Conservation (phyloP, 2,329 filamentous ascomycete genomes). For the Fusarium humuli region DNA sequence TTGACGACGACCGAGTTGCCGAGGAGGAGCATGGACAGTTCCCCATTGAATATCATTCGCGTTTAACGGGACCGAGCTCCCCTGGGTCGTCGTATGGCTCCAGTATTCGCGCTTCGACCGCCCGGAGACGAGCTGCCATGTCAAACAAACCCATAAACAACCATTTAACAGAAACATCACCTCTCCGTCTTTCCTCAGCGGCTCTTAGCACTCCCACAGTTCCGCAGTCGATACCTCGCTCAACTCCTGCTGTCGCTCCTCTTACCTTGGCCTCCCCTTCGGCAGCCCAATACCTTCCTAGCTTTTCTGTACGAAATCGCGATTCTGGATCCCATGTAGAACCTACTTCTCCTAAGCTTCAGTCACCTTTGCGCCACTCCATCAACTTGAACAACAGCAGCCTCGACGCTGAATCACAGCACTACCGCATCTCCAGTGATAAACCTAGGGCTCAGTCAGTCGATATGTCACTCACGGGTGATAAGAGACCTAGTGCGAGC, state of each 20-base stretch:
- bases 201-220: conserved; percentile 31
- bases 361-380: conserved; percentile 50
- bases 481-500: conserved; percentile 38
- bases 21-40: conserved; percentile 34
- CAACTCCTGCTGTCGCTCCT: conserved; percentile 20
- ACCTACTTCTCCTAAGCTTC: conserved; percentile 46
- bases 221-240: conserved; percentile 24
- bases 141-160: conserved; percentile 36
- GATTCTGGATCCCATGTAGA: conserved; percentile 45
- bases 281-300: conserved; percentile 34
- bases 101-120: conserved; percentile 37
- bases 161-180: conserved; percentile 37
- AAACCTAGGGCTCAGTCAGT: conserved; percentile 46
- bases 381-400: conserved; percentile 42
- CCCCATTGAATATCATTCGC: conserved; percentile 42
- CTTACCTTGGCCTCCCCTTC: conserved; percentile 29
- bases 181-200: conserved; percentile 32
- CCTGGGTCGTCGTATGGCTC: conserved; percentile 37
- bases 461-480: conserved; percentile 50
- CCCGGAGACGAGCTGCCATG: conserved; percentile 31
- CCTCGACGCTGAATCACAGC: conserved; percentile 25
- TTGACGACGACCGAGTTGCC: conserved; percentile 31
- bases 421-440: conserved; percentile 24
- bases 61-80: conserved; percentile 34
- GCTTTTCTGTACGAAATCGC: conserved; percentile 37